Evolutionary conservation across 352 stramenopile species (phyloP).

Genomic region (Phytophthora cactorum): DNA sequence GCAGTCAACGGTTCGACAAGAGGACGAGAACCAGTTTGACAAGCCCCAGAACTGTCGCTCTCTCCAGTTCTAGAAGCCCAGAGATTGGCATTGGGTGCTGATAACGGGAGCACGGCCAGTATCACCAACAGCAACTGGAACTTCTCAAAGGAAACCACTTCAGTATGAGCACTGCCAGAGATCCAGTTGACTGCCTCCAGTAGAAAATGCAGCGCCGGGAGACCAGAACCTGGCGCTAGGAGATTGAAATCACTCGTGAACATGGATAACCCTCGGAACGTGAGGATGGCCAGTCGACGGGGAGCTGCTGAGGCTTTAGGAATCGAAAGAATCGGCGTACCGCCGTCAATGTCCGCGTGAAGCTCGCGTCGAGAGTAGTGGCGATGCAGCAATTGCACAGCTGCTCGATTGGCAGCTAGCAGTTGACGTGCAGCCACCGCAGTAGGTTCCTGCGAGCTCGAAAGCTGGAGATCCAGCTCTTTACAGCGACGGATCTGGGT

Average conservation of each 20-base stretch:
- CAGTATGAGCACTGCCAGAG: constrained; percentile 62
- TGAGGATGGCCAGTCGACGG: constrained; percentile 60
- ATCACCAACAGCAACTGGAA: constrained; percentile 58
- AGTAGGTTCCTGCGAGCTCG: constrained; percentile 17
- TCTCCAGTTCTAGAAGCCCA: constrained; percentile 21
- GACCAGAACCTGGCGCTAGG: constrained; percentile 22
- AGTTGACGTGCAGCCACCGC: constrained; percentile 35
- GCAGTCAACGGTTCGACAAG: constrained; percentile 25
- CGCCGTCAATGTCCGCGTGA: constrained; percentile 12
- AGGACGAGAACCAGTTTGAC: constrained; percentile 6
- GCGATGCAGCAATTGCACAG: constrained; percentile 57
- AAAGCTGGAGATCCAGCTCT: constrained; percentile 52
- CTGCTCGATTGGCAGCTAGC: constrained; percentile 40
- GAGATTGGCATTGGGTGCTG: constrained; percentile 10
- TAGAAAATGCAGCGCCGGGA: constrained; percentile 55
- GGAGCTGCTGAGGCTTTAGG: constrained; percentile 32
- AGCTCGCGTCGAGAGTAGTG: constrained; percentile 54
- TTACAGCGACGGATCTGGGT: constrained; percentile 60
- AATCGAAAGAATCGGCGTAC: constrained; percentile 21
- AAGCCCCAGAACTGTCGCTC: constrained; percentile 5
- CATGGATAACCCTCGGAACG: constrained; percentile 53
- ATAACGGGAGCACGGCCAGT: constrained; percentile 38
- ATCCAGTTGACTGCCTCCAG: constrained; percentile 76
- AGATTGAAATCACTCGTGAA: constrained; percentile 61
- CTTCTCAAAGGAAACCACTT: constrained; percentile 75